Evolutionary conservation across 2,329 filamentous ascomycete genomes (phyloP), one percentile per base, ranked within the genome.

Genomic region (Paraphaeosphaeria minitans): DNA sequence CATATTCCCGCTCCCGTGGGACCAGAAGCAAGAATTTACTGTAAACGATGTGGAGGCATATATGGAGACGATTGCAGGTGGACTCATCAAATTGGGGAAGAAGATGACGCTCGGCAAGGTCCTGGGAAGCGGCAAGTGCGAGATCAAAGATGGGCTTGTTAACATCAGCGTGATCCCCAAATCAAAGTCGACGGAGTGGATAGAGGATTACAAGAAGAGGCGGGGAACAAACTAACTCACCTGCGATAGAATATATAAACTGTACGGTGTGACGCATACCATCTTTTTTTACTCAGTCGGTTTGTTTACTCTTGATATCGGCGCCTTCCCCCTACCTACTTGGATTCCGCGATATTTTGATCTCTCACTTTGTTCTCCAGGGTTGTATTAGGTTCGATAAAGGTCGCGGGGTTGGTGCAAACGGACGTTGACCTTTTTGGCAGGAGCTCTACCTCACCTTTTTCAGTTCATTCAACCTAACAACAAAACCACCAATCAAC

Each of bases 1-100:
- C 70, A 89, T 98, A 10, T 86, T 99, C 58, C 94, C 93, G 2
- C 77, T 93, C 69, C 92, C 93, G 13, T 99, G 95, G 95, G 95
- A 98, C 69, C 71, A 76, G 16, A 80, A 83, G 60, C 78, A 83
- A 1, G 87, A 87, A 69, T 97, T 97, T 76, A 84, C 80, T 0
- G 67, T 83, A 1, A 81, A 82, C 0, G 81, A 78, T 0, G 91
- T 97, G 4, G 93, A 97, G 66, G 95, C 92, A 70, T 98, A 92
- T 76, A 89, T 96, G 82, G 93, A 97, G 81, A 98, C 93, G 0
- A 78, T 79, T 4, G 81, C 82, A 0, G 93, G 93, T 0, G 93
- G 93, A 0, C 76, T 99, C 68, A 86, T 97, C 69, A 97, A 96
- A 80, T 88, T 93, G 22, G 94, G 95, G 49, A 93, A 91, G 84